These are phyloP conservation scores for Batrachochytrium dendrobatidis DNA, from an alignment of 371 early-diverging fungal species.

Conservation along the genomic window DNA sequence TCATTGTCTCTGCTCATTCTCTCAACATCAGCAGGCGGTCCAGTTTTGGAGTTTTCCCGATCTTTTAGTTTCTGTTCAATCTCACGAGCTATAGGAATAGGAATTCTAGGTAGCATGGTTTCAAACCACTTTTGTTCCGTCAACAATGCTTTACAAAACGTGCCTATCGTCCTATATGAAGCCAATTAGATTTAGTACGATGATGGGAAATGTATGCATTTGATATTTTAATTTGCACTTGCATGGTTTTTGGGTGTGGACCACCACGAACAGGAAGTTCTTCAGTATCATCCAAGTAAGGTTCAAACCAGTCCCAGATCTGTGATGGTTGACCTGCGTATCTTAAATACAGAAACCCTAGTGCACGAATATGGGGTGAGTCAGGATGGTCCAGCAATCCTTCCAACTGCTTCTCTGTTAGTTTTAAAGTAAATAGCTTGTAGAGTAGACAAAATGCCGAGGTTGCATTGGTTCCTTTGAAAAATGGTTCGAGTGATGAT, in stretches of 20 bases:
- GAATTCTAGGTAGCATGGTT: constrained; percentile 79
- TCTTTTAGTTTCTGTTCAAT: constrained; percentile 56
- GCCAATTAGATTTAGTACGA: too few species aligned
- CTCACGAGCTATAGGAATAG: constrained; percentile 72
- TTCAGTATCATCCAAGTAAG: constrained; percentile 72
- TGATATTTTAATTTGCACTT: constrained; percentile 16
- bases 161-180: constrained; percentile 58
- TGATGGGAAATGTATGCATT: not conserved
- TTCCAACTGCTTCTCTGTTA: constrained; percentile 71
- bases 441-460: constrained; percentile 80
- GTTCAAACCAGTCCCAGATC: constrained; percentile 78
- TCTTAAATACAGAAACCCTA: constrained; percentile 79
- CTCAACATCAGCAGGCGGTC: too few species aligned
- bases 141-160: constrained; percentile 56
- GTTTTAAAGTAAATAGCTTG: constrained; percentile 74
- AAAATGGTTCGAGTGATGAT: constrained; percentile 60
- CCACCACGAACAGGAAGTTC: constrained; percentile 62
- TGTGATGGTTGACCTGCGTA: constrained; percentile 74
- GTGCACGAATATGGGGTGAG: constrained; percentile 70
- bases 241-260: constrained; percentile 54
- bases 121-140: constrained; percentile 45
- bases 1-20: too few species aligned
- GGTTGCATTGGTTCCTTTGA: constrained; percentile 72
- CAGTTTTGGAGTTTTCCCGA: too few species aligned
- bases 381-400: constrained; percentile 69